Base-by-base conservation (phyloP, 306 rosid genomes). In the Trifolium repens region DNA sequence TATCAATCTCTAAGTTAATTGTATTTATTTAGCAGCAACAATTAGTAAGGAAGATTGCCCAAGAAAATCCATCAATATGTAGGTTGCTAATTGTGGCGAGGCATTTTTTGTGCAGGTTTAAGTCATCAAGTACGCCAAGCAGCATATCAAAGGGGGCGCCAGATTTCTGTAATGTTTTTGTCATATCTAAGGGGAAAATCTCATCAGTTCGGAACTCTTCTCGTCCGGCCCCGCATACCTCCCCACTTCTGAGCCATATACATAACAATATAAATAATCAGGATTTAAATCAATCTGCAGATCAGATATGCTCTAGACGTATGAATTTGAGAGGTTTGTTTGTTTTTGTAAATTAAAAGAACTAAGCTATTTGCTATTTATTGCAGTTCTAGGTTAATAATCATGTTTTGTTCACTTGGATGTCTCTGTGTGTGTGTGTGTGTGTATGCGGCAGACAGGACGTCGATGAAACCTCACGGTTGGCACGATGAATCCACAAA, bases 101-200 rank as follows among this genome's bases (percentile, higher is more conserved):
- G 1, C n/a, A 1, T 58, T 58, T 61, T 24, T 76, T 43, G 9
- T 68, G 61, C 82, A 96, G 98, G 77, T 96, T 96, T 79, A 96
- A 87, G 83, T 37, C 91, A 72, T 89, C 97, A 40, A 87, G 68
- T 79, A 62, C 80, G 9, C 78, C 96, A 10, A 82, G 89, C 77
- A 72, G 40, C 62, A 87, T 92, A 67, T 80, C 88, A 19, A 96
- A 90, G 81, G 96, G 77, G 58, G 88, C 78, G 34, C 98, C 99
- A 0, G 98, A 96, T 84, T 96, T 92, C 84, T 92, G 99, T 81
- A 90, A 76, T 0, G 91, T 90, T 13, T 88, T 85, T 78, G 89
- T 91, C 30, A 81, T 90, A 63, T 85, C 99, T 11, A 96, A 92
- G 80, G 98, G 93, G 66, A 96, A 88, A 81, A 63, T 88, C 17